phyloP scores from a whole-genome alignment of 805 yeast species.

The Wickerhamiella musiphila region DNA sequence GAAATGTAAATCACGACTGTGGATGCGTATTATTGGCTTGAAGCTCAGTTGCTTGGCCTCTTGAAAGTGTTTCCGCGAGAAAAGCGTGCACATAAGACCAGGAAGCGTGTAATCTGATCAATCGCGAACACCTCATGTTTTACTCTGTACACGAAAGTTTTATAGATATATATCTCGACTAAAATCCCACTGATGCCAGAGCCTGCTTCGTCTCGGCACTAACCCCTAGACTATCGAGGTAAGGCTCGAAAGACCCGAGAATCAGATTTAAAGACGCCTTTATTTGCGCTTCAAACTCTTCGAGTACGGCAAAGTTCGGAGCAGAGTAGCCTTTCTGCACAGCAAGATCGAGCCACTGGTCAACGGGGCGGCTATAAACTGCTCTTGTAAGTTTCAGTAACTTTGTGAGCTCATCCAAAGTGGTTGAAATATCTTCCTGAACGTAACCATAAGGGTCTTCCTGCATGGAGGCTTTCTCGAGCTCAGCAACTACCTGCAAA shows the following conservation, averaged over 20 bases:
- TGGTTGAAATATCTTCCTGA: constrained; percentile 24
- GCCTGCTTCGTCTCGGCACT: constrained; percentile 1
- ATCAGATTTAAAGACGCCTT: constrained; percentile 16
- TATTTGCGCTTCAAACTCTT: constrained; percentile 8
- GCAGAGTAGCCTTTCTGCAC: constrained; percentile 4
- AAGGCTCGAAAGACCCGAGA: constrained; percentile 16
- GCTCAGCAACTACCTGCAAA: constrained; percentile 17
- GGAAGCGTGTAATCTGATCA: too few species aligned
- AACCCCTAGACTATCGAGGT: constrained; percentile 17
- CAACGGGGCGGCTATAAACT: constrained; percentile 16
- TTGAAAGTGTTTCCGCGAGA: too few species aligned
- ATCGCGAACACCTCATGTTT: too few species aligned
- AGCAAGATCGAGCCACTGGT: constrained; percentile 20
- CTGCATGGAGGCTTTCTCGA: constrained; percentile 19
- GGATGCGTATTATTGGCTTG: too few species aligned
- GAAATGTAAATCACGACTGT: too few species aligned
- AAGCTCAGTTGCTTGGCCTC: too few species aligned
- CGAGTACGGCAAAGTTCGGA: constrained; percentile 11
- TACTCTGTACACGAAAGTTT: too few species aligned
- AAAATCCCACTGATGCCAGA: too few species aligned
- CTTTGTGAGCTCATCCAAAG: constrained; percentile 16
- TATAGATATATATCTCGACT: too few species aligned
- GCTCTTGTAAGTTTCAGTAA: constrained; percentile 15
- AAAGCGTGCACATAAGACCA: too few species aligned
- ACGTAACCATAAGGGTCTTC: constrained; percentile 27